Base-by-base conservation (phyloP, 78 protist species). In the Chrysochromulina tobinii region DNA sequence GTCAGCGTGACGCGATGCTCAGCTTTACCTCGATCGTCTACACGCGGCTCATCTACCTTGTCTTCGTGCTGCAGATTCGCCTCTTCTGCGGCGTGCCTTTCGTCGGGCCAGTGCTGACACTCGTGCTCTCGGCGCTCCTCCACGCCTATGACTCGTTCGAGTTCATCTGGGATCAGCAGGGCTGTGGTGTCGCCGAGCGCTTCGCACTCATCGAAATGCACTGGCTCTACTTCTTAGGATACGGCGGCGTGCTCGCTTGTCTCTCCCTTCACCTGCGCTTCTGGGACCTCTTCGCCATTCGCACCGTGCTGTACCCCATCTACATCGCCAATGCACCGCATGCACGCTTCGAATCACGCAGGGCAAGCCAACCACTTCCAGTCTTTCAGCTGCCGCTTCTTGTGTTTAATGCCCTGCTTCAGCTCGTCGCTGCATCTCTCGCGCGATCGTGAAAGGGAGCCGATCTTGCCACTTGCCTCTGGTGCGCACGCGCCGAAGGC, bases 101-200 rank as follows among this genome's bases (percentile, higher is more conserved):
- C 23, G 72, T 66, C n/a, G 72, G 72, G 27, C 8, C 72, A 7
- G 27, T 20, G 27, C n/a, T 18, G 27, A 66, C 72, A 20, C 25
- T 66, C n/a, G 27, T 66, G n/a, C 72, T 66, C 72, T 66, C 72
- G 27, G 72, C 72, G 72, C 72, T 66, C n/a, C 72, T 66, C n/a
- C 72, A 66, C 72, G 72, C 72, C 14, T 66, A 66, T 20, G 72
- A 66, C 72, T 66, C 72, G 27, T 66, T 66, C 72, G 72, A 66
- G 72, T 20, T 66, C 27, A 17, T 8, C 72, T 66, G 72, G 72
- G 72, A 20, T 20, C 8, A 7, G 14, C 27, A 66, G 25, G 72
- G 72, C 27, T 6, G 8, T 7, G 72, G 72, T 20, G 72, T 66
- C 72, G 8, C 72, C n/a, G n/a, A 66, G 72, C 72, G 72, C 27